These are phyloP conservation scores for Ogataea trehaloabstinens DNA, from an alignment of 805 yeast species.

Conservation along the genomic window DNA sequence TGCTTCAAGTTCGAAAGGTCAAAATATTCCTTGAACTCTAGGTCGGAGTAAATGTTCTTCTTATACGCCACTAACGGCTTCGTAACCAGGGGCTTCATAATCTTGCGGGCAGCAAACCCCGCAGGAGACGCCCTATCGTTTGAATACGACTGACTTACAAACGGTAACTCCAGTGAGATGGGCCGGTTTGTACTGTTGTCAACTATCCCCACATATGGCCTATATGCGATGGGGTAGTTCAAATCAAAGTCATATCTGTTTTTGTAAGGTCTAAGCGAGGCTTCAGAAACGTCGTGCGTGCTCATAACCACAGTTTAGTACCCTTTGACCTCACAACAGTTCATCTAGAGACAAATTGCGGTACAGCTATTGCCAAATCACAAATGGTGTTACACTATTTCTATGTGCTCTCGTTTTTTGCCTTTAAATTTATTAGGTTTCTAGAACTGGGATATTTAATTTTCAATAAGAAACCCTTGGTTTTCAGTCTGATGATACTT, in stretches of 20 bases:
- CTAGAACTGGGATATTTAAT: too few species aligned
- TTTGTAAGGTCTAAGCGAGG: constrained; percentile 32
- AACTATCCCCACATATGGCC: constrained; percentile 33
- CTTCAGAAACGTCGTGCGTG: constrained; percentile 23
- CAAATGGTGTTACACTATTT: too few species aligned
- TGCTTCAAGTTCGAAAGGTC: constrained; percentile 58
- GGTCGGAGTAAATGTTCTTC: constrained; percentile 48
- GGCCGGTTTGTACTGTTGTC: constrained; percentile 34
- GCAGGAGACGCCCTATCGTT: constrained; percentile 6
- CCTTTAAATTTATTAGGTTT: too few species aligned
- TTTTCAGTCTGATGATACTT: too few species aligned
- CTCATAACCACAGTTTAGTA: constrained; percentile 20
- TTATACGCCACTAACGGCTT: constrained; percentile 19
- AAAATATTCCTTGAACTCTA: constrained; percentile 66
- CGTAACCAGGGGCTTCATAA: constrained; percentile 21
- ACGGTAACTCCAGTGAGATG: constrained; percentile 33
- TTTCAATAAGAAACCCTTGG: too few species aligned
- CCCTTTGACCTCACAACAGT: too few species aligned
- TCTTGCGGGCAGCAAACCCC: constrained; percentile 15
- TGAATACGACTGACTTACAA: constrained; percentile 17
- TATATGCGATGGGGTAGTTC: constrained; percentile 34
- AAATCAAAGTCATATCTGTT: constrained; percentile 31
- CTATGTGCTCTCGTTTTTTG: too few species aligned
- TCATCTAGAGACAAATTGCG: too few species aligned
- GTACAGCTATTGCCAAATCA: too few species aligned